A percentile compares a stretch with the other conserved stretches of the same genome.
These are phyloP conservation scores for Cadophora luteo-olivacea DNA, from an alignment of 2,329 filamentous ascomycete genomes.

Conservation along the genomic window DNA sequence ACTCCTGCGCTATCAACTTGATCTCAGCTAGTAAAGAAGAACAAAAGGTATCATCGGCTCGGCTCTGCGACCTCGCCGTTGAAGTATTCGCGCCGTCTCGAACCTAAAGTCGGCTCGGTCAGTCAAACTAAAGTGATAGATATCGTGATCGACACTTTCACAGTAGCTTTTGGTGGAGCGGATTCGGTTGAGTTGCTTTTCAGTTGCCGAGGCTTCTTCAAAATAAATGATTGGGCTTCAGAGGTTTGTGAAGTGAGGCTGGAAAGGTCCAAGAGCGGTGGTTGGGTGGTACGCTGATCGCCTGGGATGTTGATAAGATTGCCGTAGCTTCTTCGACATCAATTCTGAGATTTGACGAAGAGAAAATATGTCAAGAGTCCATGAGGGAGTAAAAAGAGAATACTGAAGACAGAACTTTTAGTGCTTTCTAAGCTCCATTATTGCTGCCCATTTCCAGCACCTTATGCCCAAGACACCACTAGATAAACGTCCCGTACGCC, in stretches of 20 bases:
- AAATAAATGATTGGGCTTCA: neutral
- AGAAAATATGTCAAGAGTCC: neutral
- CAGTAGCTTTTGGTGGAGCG: neutral
- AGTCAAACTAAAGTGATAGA: neutral
- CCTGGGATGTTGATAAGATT: constrained; percentile 2
- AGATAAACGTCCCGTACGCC: neutral
- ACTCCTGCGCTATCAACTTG: neutral
- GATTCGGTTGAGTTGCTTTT: neutral
- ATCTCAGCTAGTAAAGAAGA: neutral
- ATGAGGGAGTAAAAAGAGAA: too few species aligned
- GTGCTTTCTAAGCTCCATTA: too few species aligned
- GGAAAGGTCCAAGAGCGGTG: neutral
- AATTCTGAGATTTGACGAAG: neutral
- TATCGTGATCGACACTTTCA: neutral
- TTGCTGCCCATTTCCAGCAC: neutral
- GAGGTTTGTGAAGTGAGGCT: constrained; percentile 1
- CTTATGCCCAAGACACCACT: neutral
- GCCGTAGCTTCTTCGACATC: neutral
- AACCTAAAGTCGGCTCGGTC: neutral
- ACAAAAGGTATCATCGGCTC: neutral
- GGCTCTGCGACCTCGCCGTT: constrained; percentile 2
- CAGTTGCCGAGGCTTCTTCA: neutral
- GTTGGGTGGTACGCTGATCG: neutral
- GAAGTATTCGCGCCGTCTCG: neutral
- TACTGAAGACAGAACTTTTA: too few species aligned